Conservation (phyloP, 1,139 yeast genomes). For the Hemisphaericaspora lyxosophila region DNA sequence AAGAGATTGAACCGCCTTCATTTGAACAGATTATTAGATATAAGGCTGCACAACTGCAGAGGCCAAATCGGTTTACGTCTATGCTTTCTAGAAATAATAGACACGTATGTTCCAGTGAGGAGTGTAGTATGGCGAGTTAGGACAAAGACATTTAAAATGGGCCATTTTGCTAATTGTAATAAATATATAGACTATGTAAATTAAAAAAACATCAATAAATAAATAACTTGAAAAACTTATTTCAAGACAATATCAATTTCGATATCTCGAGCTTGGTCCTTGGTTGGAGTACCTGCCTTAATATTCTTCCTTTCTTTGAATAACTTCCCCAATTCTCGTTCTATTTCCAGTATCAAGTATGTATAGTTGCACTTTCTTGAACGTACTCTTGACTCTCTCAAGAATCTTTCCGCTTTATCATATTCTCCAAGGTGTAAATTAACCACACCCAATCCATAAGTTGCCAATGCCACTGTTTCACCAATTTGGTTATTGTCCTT, state of each 20-base stretch:
- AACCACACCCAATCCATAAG: slow-evolving; percentile 84
- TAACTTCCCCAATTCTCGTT: slow-evolving; percentile 58
- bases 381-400: slow-evolving; percentile 70
- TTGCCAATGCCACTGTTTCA: slow-evolving; percentile 75
- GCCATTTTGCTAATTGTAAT: too few relatives aligned
- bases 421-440: slow-evolving; percentile 57
- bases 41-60: slow-evolving; percentile 22
- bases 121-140: neutral
- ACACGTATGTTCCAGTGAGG: neutral
- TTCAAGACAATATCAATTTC: slow-evolving; percentile 20
- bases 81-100: neutral
- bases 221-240: slow-evolving; percentile 3
- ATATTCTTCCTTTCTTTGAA: slow-evolving; percentile 29
- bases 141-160: too few relatives aligned
- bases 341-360: slow-evolving; percentile 65
- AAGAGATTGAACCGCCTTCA: slow-evolving; percentile 42
- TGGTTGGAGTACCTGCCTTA: slow-evolving; percentile 7
- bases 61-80: slow-evolving; percentile 7
- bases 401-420: slow-evolving; percentile 57
- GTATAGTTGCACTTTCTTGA: slow-evolving; percentile 68
- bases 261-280: slow-evolving; percentile 12
- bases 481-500: slow-evolving; percentile 22
- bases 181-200: neutral
- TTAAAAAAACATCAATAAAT: neutral
- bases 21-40: slow-evolving; percentile 31